Conservation (phyloP, 2,329 filamentous ascomycete genomes). For the Chaetomium sp. region DNA sequence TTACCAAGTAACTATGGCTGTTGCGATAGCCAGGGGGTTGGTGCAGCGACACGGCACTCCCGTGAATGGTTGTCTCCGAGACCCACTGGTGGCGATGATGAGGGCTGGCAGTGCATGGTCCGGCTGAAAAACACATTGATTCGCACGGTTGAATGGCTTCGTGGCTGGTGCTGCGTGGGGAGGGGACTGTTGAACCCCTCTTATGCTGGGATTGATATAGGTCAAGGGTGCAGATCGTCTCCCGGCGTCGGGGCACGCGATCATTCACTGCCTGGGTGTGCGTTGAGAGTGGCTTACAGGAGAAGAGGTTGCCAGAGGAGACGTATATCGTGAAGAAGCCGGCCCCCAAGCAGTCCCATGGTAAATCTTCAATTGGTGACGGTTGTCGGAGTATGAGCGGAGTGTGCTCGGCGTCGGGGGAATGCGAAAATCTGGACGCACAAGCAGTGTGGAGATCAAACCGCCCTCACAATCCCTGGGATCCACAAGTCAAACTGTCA, state of each 20-base stretch:
- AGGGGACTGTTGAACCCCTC: not conserved
- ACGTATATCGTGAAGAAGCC: not conserved
- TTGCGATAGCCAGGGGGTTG: too few species aligned
- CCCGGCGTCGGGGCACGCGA: not conserved
- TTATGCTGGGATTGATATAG: constrained; percentile 1
- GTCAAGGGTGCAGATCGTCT: not conserved
- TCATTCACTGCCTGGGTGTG: not conserved
- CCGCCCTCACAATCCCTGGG: not conserved
- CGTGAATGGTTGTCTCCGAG: not conserved
- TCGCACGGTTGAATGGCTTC: constrained; percentile 1
- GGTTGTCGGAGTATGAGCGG: not conserved
- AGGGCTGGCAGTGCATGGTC: not conserved
- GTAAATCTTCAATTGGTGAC: not conserved
- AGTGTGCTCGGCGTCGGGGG: not conserved
- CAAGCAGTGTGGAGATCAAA: not conserved
- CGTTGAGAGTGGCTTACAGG: not conserved
- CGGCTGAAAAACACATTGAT: not conserved
- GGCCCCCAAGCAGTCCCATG: not conserved
- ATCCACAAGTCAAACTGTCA: not conserved
- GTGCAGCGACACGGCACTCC: not conserved
- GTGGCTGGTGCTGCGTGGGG: not conserved
- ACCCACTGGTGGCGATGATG: not conserved
- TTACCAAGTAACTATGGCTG: not conserved
- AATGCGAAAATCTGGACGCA: not conserved
- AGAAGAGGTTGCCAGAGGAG: not conserved